A percentile compares a stretch with the other conserved stretches of the same genome.
Conservation (phyloP, 2,329 filamentous ascomycete genomes). For the Cercospora sesami region DNA sequence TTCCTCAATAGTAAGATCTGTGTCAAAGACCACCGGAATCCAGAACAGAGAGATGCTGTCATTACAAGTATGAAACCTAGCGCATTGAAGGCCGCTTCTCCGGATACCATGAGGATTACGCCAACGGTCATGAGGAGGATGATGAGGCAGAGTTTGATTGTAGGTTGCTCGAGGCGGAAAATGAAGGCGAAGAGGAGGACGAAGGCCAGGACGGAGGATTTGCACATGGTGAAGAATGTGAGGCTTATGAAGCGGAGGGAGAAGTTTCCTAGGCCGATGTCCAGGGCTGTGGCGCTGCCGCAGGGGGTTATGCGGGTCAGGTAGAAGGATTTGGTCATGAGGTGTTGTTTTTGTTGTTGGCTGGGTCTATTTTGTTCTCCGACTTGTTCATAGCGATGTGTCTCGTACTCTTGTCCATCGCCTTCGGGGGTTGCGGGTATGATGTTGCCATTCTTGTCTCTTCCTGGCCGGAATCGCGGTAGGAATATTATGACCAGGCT, state of each 20-base stretch:
- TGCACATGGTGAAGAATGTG: constrained; percentile 99
- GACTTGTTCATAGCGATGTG: constrained; percentile 23
- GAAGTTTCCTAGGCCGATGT: constrained; percentile 94
- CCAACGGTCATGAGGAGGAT: constrained; percentile 90
- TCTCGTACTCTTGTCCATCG: neutral
- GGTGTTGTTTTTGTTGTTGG: constrained; percentile 49
- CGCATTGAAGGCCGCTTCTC: constrained; percentile 84
- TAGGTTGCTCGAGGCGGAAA: constrained; percentile 86
- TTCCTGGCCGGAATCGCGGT: constrained; percentile 74
- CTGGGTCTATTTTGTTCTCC: constrained; percentile 15
- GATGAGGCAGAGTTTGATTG: constrained; percentile 79
- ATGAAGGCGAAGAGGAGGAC: constrained; percentile 93
- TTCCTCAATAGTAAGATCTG: constrained; percentile 93
- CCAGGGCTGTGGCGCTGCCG: constrained; percentile 86
- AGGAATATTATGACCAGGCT: constrained; percentile 76
- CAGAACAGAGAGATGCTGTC: constrained; percentile 88
- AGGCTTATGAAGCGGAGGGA: constrained; percentile 94
- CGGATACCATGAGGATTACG: constrained; percentile 97
- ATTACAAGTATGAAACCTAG: constrained; percentile 91
- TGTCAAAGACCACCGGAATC: constrained; percentile 97
- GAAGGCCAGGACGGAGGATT: constrained; percentile 93
- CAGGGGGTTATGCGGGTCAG: constrained; percentile 88
- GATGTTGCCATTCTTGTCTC: constrained; percentile 34
- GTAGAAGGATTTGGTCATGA: constrained; percentile 90
- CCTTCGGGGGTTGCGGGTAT: neutral